Conservation (phyloP, 345 rosid genomes). For the Salix dunnii region DNA sequence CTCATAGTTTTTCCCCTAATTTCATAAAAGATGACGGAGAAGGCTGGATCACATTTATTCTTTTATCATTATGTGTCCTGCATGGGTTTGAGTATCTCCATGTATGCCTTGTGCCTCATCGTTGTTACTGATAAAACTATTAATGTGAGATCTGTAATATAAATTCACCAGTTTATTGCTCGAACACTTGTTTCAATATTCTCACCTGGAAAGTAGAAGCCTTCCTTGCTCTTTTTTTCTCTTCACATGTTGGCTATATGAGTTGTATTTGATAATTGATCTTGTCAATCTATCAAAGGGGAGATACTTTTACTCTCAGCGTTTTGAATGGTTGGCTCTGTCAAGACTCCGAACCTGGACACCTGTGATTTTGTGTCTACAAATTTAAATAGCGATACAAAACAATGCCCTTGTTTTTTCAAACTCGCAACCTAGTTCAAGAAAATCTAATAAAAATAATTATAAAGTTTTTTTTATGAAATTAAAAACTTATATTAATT, state of each 20-base stretch:
- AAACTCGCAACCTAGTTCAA: too few species aligned
- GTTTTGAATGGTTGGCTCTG: not conserved
- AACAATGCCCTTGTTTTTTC: too few species aligned
- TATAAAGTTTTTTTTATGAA: not conserved
- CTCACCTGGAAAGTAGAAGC: not conserved
- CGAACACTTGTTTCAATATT: not conserved
- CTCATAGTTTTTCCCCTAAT: not conserved
- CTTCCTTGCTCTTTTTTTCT: not conserved
- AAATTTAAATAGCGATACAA: not conserved
- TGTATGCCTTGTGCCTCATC: constrained; percentile 7
- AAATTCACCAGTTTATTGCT: not conserved
- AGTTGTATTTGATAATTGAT: not conserved
- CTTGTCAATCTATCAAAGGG: not conserved
- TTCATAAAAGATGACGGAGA: not conserved
- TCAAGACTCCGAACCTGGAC: not conserved
- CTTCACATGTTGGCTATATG: not conserved
- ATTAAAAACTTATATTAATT: too few species aligned
- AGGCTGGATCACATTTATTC: constrained; percentile 9
- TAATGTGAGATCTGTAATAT: not conserved
- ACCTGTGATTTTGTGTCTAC: not conserved
- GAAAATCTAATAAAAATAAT: too few species aligned
- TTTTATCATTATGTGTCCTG: constrained; percentile 6
- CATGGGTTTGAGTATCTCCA: constrained; percentile 14
- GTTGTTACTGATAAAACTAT: constrained; percentile 1
- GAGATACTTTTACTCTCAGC: not conserved